Percentiles rank a stretch among this genome's conserved stretches.
These are phyloP conservation scores for Buxus sempervirens DNA, from an alignment of 164 flowering plant species.

Conservation along the genomic window DNA sequence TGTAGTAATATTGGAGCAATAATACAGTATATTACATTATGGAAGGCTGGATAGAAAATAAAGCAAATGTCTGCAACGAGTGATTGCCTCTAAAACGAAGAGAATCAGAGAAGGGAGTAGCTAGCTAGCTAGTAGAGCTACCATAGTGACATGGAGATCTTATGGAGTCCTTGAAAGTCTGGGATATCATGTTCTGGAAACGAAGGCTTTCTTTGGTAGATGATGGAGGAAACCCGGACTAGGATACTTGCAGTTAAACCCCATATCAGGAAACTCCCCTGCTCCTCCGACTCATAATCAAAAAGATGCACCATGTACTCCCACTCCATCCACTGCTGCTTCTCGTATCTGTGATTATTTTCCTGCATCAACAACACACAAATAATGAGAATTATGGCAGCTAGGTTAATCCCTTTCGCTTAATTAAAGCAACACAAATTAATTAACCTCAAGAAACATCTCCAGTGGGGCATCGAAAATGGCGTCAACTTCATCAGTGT, in stretches of 20 bases:
- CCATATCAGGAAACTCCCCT: conserved; percentile 22
- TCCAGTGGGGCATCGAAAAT: conserved; percentile 39
- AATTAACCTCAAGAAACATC: conserved; percentile 39
- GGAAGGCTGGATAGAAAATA: too few relatives aligned
- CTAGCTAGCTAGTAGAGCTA: too few relatives aligned
- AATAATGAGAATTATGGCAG: too few relatives aligned
- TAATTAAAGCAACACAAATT: too few relatives aligned
- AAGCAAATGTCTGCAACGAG: too few relatives aligned
- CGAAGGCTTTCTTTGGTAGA: conserved; percentile 26
- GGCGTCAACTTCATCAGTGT: conserved; percentile 38
- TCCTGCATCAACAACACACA: conserved; percentile 15
- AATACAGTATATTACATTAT: too few relatives aligned
- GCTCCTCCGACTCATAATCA: conserved; percentile 24
- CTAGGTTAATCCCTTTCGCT: too few relatives aligned
- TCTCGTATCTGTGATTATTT: conserved; percentile 27
- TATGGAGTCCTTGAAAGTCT: conserved; percentile 29
- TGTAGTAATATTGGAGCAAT: too few relatives aligned
- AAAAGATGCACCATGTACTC: conserved; percentile 32
- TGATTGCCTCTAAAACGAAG: too few relatives aligned
- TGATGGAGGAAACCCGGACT: conserved; percentile 30
- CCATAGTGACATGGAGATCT: neutral
- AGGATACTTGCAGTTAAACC: conserved; percentile 41
- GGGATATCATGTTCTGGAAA: conserved; percentile 19
- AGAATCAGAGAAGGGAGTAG: too few relatives aligned
- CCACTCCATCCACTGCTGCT: conserved; percentile 35